Evolutionary conservation across 1,139 yeast genomes (phyloP), one percentile per base, ranked within the genome.

Genomic region (Diutina siamensis): DNA sequence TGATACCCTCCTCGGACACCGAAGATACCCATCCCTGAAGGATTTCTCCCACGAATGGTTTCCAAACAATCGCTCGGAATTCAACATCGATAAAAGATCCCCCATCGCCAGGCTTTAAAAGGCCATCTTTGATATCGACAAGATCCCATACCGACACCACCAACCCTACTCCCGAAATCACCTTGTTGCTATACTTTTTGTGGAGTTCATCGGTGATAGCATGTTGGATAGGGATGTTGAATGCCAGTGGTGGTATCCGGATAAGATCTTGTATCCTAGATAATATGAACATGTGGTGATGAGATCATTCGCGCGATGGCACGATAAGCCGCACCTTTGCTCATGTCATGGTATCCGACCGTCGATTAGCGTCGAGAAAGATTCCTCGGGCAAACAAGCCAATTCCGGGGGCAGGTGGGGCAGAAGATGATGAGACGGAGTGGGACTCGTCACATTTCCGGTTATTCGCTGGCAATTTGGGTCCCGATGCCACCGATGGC

Each of bases 41-140:
- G n/a, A 89, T 76, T 58, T 92, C 98, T 3, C 98, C 98, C 1
- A 86, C 80, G 61, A 89, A 88, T 1, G 98, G 98, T 53, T 92
- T 83, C 72, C 94, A 92, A 1, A 92, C 83, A 18, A 89, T 69
- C 45, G 84, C 70, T 46, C 97, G 65, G 57, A 88, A 86, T 47
- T 68, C 73, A 17, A 83, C 85, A 51, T 81, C 84, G 41, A 88
- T 80, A 55, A 73, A 89, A 2, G 92, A 74, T 1, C 92, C 88
- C 5, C 98, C 98, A 61, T 92, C 97, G n/a, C 98, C 97, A 2
- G 96, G 95, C 55, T 81, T 83, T 51, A 92, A 71, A 50, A 86
- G 70, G 2, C 97, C 98, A 55, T 92, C 97, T 47, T 85, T 85
- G 40, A 84, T 80, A 28, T 76, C 76, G 48, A 81, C 65, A 4